phyloP scores from a whole-genome alignment of 345 rosid genomes.

The Ricinus communis region DNA sequence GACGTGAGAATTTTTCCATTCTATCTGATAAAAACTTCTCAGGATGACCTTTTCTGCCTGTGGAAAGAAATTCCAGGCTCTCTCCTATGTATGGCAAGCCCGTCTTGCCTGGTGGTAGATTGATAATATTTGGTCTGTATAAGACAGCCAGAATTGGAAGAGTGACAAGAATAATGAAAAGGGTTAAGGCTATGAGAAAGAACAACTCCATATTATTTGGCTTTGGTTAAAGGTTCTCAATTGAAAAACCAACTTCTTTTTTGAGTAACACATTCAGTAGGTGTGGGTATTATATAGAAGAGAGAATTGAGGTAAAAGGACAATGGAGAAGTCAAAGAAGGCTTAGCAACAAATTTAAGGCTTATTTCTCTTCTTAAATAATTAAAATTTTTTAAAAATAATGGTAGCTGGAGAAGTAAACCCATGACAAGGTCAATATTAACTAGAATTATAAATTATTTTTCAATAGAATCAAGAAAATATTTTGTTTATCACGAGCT shows the following conservation, averaged over 20 bases:
- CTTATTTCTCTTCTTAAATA: no score
- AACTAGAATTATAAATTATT: no score
- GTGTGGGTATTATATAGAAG: not conserved
- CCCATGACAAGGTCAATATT: no score
- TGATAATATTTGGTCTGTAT: not conserved
- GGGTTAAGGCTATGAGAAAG: constrained; percentile 7
- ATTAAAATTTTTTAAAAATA: no score
- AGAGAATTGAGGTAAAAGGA: not conserved
- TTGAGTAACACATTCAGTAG: not conserved
- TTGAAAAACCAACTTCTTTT: not conserved
- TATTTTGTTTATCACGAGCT: not conserved
- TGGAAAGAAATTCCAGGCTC: constrained; percentile 14
- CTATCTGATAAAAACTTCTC: constrained; percentile 23
- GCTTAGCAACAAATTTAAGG: no score
- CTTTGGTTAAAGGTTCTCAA: not conserved
- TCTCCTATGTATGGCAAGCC: constrained; percentile 24
- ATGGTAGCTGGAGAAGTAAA: no score
- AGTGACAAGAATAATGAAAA: constrained; percentile 7
- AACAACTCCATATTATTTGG: constrained; percentile 6
- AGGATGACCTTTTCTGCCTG: constrained; percentile 23
- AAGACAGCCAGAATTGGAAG: not conserved
- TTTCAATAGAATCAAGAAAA: not conserved
- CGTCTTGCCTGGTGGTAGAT: constrained; percentile 23
- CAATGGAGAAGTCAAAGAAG: not conserved
- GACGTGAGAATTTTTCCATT: constrained; percentile 13